These are phyloP conservation scores for Penicillium digitatum DNA, from an alignment of 2,329 filamentous ascomycete species.

Conservation along the genomic window DNA sequence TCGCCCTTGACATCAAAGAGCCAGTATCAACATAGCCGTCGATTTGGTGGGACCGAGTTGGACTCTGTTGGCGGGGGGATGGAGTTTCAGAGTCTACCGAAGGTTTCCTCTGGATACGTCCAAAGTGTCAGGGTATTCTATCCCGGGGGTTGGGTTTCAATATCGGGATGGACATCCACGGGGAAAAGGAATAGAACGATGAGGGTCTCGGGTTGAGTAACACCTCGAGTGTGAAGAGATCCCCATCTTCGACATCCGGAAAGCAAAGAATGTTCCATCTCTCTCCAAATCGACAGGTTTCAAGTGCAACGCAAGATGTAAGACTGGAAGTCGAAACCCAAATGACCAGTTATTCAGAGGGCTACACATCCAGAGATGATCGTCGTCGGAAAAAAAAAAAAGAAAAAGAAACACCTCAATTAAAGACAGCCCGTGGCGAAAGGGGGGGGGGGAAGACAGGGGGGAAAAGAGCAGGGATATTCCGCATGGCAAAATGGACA, in stretches of 20 bases:
- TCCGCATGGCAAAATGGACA: conserved; percentile 8
- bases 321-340: conserved; percentile 7
- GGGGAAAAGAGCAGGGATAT: neutral
- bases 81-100: conserved; percentile 56
- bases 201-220: neutral
- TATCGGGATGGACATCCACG: conserved; percentile 23
- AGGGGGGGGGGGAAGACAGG: neutral
- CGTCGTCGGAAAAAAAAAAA: neutral
- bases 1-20: conserved; percentile 81
- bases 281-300: neutral
- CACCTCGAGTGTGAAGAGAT: neutral
- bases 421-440: neutral
- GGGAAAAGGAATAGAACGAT: neutral
- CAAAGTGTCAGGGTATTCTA: neutral
- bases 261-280: conserved; percentile 6
- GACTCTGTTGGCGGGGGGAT: conserved; percentile 56
- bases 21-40: conserved; percentile 76
- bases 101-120: conserved; percentile 42
- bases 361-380: neutral
- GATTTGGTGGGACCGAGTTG: conserved; percentile 53
- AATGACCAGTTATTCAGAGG: neutral
- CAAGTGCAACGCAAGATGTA: neutral
- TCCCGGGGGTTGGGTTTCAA: conserved; percentile 16
- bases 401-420: neutral
- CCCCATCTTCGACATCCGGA: neutral